These are phyloP conservation scores for Drosera spatulata DNA, from an alignment of 179 eudicot genomes.

Conservation along the genomic window DNA sequence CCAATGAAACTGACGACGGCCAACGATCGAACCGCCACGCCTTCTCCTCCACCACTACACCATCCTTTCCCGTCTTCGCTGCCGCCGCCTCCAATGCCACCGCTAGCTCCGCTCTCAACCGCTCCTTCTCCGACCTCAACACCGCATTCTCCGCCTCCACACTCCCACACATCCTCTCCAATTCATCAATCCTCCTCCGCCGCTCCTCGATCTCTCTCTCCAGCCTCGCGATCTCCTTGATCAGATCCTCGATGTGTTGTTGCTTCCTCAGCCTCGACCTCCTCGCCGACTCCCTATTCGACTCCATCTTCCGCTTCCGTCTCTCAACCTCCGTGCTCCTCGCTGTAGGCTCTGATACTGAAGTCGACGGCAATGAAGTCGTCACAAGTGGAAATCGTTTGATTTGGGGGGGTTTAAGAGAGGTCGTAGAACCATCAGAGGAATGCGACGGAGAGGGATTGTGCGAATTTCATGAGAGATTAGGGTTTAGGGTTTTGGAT, in stretches of 20 bases:
- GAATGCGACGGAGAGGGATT: background rate
- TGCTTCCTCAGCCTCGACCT: slow-evolving; percentile 31
- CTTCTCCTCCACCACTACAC: too few species aligned
- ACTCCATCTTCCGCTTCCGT: slow-evolving; percentile 22
- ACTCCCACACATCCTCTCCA: slow-evolving; percentile 3
- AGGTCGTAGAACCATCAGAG: background rate
- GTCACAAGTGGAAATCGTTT: background rate
- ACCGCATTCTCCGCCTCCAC: slow-evolving; percentile 15
- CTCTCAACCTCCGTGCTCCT: slow-evolving; percentile 10
- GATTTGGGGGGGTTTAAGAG: background rate
- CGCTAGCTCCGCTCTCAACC: slow-evolving; percentile 19
- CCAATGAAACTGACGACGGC: too few species aligned
- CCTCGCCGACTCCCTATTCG: slow-evolving; percentile 32
- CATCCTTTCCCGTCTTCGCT: too few species aligned
- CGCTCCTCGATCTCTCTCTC: slow-evolving; percentile 6
- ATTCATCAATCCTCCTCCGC: slow-evolving; percentile 1
- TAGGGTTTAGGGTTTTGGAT: too few species aligned
- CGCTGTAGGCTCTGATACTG: background rate
- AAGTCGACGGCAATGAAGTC: background rate
- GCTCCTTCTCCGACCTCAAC: slow-evolving; percentile 9
- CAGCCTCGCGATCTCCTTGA: slow-evolving; percentile 4
- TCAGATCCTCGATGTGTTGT: slow-evolving; percentile 17
- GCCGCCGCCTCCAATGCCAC: too few species aligned
- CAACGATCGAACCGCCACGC: too few species aligned
- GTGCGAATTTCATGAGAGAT: background rate